Evolutionary conservation across 305 asterid genomes (phyloP).

Genomic region (Fraxinus sp.): DNA sequence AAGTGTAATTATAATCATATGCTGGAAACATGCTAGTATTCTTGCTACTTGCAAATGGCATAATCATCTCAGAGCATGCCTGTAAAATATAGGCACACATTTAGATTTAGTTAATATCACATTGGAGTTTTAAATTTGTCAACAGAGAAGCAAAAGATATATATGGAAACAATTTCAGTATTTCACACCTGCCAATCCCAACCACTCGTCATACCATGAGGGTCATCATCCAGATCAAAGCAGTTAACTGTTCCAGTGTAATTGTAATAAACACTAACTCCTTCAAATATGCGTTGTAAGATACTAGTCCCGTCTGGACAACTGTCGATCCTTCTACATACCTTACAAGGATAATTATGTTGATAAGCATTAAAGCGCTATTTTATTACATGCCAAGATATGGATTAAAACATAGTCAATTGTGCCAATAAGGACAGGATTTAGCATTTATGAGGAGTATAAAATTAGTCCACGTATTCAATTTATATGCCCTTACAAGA

Average conservation of each 20-base stretch:
- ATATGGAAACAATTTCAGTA: neutral
- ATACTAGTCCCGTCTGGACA: slow-evolving; percentile 54
- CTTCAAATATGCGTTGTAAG: slow-evolving; percentile 67
- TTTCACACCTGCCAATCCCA: slow-evolving; percentile 90
- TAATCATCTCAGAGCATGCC: slow-evolving; percentile 97
- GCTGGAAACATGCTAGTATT: slow-evolving; percentile 75
- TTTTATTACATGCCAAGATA: neutral
- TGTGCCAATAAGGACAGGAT: neutral
- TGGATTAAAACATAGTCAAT: neutral
- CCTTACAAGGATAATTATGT: slow-evolving; percentile 41
- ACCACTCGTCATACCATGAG: slow-evolving; percentile 79
- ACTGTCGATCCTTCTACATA: slow-evolving; percentile 73
- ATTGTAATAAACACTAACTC: slow-evolving; percentile 77
- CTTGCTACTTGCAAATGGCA: slow-evolving; percentile 70
- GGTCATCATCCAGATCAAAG: slow-evolving; percentile 77
- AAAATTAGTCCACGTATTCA: neutral
- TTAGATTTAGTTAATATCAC: neutral
- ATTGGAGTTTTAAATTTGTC: neutral
- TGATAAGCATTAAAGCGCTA: slow-evolving; percentile 8
- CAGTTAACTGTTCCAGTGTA: slow-evolving; percentile 68
- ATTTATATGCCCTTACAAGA: neutral
- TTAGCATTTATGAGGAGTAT: neutral
- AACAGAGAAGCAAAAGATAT: slow-evolving; percentile 16
- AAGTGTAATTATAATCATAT: slow-evolving; percentile 45
- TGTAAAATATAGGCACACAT: slow-evolving; percentile 28